Evolutionary conservation across 306 rosid genomes (phyloP), one percentile per base, ranked within the genome.

Genomic region (Cicer arietinum): DNA sequence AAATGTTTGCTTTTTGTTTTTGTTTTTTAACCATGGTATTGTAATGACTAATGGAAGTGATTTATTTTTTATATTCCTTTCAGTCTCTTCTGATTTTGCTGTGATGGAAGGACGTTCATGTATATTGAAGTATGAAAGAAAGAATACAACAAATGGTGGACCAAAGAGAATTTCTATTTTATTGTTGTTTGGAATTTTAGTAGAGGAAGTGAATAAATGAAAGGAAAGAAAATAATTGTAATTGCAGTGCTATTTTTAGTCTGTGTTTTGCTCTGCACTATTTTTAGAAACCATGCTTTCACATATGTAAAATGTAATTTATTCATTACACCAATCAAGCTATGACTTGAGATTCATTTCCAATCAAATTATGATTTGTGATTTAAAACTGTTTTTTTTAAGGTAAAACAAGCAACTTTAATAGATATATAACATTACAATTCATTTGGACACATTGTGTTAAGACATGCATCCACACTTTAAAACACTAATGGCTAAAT

Each of bases 21-120:
- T 8, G 20, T n/a, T 64, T 64, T 8, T 8, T 16, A 16, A 42
- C 8, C 35, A 18, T 7, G 60, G 52, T 48, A 2, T 41, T 67
- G 71, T 10, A 41, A 18, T 65, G 12, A 48, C 43, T 45, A 11
- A 13, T 52, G 39, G 17, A 40, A 43, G 7, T 22, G 43, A 35
- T 59, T 59, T 39, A 13, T 39, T 44, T 73, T 14, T 46, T n/a
- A 39, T 61, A 16, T 3, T 7, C 2, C 13, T 16, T 54, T 66
- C 72, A 79, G 79, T 13, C 16, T 71, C 50, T 10, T 30, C 57
- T 60, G 69, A 35, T 44, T 63, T 62, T 63, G 8, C 67, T 79
- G 61, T 60, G 18, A 14, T 8, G 71, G 67, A 54, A 74, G 52
- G 52, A 42, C 39, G 2, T 20, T 57, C 13, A 37, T 40, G 64